Evolutionary conservation across 345 rosid genomes (phyloP), one percentile per base, ranked within the genome.

Genomic region (Pelargonium nanum): DNA sequence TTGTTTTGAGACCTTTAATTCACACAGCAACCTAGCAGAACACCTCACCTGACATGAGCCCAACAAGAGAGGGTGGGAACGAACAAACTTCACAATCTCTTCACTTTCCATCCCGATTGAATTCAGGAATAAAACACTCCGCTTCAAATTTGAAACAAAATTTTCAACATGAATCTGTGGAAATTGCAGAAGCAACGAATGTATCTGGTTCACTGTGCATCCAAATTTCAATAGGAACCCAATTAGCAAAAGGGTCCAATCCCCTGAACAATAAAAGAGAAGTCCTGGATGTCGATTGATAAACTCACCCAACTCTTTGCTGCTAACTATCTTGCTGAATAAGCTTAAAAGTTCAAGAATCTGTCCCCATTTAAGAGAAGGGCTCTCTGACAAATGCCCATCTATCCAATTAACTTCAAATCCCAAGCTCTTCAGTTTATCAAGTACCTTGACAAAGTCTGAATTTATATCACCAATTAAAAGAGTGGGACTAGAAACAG

Each of bases 181-280:
- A 28, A 88, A 75, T 59, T 76, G 81, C 61, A 54, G 73, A 61
- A 91, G 81, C 73, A 79, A 56, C 0, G 72, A 74, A 65, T 60
- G 56, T 45, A 86, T 65, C 69, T 77, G 75, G 50, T 74, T 59
- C 69, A 66, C 56, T 2, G 86, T 59, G 20, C 23, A 71, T 22
- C 97, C 94, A 40, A 81, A 80, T 58, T 88, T 91, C 62, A 79
- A 56, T 19, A 83, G 64, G 45, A 84, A 78, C 4, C 80, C 85
- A 40, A 77, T 72, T 26, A 83, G 60, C 48, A 73, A 60, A 62
- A 79, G 64, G 4, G 79, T 63, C 71, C 44, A 66, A 34, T 64
- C 53, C 28, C 88, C 90, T 0, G 96, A 84, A 50, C 61, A 70
- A 72, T 85, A 84, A 44, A 79, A 77, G 32, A 90, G 26, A 62